These are phyloP conservation scores for Leavenworthia alabamica DNA, from an alignment of 345 rosid genomes.

Conservation along the genomic window DNA sequence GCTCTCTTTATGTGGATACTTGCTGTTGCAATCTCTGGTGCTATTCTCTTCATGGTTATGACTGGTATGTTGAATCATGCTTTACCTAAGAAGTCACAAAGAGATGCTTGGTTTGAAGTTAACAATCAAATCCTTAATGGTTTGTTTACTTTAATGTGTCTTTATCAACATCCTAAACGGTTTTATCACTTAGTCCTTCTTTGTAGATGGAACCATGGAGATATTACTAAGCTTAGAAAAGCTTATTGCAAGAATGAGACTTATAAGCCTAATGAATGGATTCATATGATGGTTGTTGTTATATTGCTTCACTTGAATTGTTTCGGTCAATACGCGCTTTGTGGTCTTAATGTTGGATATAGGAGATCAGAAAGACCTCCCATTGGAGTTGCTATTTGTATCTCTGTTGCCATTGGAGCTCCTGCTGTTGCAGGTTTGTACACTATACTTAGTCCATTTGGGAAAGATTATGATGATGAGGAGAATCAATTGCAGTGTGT, in stretches of 20 bases:
- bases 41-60: conserved; percentile 88
- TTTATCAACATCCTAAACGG: conserved; percentile 88
- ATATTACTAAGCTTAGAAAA: conserved; percentile 60
- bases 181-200: conserved; percentile 77
- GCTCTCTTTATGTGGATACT: conserved; percentile 71
- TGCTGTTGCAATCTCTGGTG: conserved; percentile 80
- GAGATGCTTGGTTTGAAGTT: conserved; percentile 87
- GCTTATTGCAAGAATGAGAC: conserved; percentile 81
- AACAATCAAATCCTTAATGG: conserved; percentile 93
- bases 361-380: conserved; percentile 81
- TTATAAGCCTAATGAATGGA: conserved; percentile 86
- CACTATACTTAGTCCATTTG: conserved; percentile 72
- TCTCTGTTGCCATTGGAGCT: conserved; percentile 78
- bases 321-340: conserved; percentile 91
- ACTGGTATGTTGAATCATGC: conserved; percentile 83
- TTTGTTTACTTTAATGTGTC: conserved; percentile 84
- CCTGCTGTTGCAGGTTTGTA: conserved; percentile 82
- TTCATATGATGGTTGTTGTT: conserved; percentile 81
- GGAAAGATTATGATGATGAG: conserved; percentile 75
- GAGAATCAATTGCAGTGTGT: conserved; percentile 47
- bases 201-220: conserved; percentile 66
- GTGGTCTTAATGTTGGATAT: conserved; percentile 78
- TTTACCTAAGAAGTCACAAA: conserved; percentile 56
- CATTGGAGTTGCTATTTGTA: conserved; percentile 74
- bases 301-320: conserved; percentile 75